Conservation (phyloP, 768 basidiomycete genomes). For the Coprinopsis sp. region DNA sequence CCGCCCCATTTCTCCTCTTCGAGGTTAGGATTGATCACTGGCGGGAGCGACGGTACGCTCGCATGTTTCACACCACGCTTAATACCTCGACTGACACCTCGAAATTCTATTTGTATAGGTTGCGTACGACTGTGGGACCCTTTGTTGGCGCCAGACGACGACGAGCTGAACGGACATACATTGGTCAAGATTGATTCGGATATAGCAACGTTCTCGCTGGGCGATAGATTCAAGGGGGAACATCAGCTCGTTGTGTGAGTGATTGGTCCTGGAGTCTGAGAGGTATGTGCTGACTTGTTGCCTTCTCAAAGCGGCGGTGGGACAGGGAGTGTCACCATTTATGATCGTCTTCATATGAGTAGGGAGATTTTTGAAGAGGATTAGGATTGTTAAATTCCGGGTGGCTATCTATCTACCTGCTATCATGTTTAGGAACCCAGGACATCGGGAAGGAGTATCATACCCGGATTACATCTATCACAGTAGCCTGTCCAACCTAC, state of each 20-base stretch:
- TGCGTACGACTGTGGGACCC: constrained; percentile 69
- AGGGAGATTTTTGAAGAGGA: too few species aligned
- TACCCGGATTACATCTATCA: too few species aligned
- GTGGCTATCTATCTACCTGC: too few species aligned
- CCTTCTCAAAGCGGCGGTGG: constrained; percentile 39
- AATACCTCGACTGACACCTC: constrained; percentile 6
- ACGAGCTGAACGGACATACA: constrained; percentile 39
- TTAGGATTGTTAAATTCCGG: too few species aligned
- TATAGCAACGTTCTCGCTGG: constrained; percentile 54
- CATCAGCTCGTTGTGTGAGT: constrained; percentile 58
- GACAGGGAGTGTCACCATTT: constrained; percentile 44
- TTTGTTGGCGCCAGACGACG: constrained; percentile 29
- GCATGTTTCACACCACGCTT: background rate
- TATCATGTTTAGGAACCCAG: too few species aligned
- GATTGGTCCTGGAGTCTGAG: constrained; percentile 2
- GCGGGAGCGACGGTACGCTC: constrained; percentile 58
- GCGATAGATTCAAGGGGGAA: constrained; percentile 49
- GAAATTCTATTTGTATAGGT: constrained; percentile 33
- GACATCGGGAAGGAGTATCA: too few species aligned
- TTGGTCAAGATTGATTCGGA: constrained; percentile 54
- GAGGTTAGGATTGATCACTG: constrained; percentile 46
- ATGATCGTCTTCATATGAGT: constrained; percentile 23
- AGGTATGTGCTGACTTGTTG: background rate
- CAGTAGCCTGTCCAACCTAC: too few species aligned
- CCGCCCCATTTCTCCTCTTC: too few species aligned